Evolutionary conservation across 164 flowering plant species (phyloP).

Genomic region (Macadamia integrifolia): DNA sequence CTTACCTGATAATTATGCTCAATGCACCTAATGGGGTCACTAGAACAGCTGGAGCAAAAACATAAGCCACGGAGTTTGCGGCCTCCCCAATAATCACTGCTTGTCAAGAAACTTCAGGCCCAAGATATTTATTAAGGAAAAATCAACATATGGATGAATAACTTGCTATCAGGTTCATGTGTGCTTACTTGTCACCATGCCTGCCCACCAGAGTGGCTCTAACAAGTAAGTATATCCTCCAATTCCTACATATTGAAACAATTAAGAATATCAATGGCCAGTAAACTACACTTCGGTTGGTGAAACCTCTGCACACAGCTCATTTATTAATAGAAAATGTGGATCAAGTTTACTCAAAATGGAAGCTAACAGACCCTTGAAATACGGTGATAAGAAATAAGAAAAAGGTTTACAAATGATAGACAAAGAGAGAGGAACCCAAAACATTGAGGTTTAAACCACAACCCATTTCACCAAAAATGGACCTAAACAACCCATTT

Average conservation of each 20-base stretch:
- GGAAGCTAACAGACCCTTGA: no score
- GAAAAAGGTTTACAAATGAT: no score
- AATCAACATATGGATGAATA: background rate
- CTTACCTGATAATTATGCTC: constrained; percentile 83
- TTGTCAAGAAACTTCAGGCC: constrained; percentile 9
- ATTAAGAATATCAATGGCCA: no score
- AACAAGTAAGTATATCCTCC: constrained; percentile 82
- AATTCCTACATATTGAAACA: constrained; percentile 37
- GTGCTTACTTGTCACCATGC: constrained; percentile 76
- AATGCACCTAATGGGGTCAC: constrained; percentile 94
- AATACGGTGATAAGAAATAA: no score
- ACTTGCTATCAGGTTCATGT: background rate
- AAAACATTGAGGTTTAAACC: no score
- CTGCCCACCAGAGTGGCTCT: constrained; percentile 97
- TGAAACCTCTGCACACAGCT: no score
- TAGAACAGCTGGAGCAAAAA: constrained; percentile 88
- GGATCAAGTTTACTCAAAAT: no score
- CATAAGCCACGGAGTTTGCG: constrained; percentile 89
- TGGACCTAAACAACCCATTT: no score
- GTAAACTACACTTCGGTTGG: no score
- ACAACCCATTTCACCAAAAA: no score
- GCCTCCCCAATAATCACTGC: constrained; percentile 91
- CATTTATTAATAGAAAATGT: no score
- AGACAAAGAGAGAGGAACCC: no score
- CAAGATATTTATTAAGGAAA: constrained; percentile 2